phyloP scores from a whole-genome alignment of 2,329 filamentous ascomycete species.

The Epichloe bromicola region DNA sequence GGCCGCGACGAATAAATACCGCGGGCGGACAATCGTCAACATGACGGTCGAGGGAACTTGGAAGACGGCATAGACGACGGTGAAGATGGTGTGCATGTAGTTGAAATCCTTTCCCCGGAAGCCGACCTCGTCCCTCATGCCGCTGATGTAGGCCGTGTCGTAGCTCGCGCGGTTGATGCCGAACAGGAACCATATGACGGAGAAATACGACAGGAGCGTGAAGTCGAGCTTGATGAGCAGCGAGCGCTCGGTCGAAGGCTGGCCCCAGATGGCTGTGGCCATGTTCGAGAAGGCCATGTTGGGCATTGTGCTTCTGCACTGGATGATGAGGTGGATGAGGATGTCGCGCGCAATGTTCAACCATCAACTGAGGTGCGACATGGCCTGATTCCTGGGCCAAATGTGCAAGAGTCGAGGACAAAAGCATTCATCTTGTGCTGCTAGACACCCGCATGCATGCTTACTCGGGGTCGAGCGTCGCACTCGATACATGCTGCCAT shows the following conservation, averaged over 20 bases:
- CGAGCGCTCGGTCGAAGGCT: constrained; percentile 8
- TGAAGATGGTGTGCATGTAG: constrained; percentile 22
- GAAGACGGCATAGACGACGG: constrained; percentile 29
- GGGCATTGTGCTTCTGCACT: background rate
- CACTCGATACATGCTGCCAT: no score
- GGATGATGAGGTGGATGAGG: background rate
- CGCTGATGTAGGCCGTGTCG: constrained; percentile 28
- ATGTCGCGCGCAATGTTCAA: background rate
- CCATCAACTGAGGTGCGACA: background rate
- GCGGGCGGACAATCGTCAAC: constrained; percentile 15
- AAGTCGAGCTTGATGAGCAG: constrained; percentile 27
- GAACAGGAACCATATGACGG: constrained; percentile 33
- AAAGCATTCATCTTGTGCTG: no score
- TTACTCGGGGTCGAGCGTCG: no score
- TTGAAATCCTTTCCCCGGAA: constrained; percentile 27
- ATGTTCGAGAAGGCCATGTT: background rate
- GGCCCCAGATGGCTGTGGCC: constrained; percentile 1
- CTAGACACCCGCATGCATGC: no score
- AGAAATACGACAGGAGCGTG: constrained; percentile 30
- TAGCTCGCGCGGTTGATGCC: constrained; percentile 31
- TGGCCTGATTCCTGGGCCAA: no score
- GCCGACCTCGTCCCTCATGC: constrained; percentile 24
- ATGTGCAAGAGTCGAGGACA: no score
- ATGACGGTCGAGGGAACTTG: constrained; percentile 31
- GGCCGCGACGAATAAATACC: constrained; percentile 28